These are phyloP conservation scores for Nothopassalora personata DNA, from an alignment of 2,329 filamentous ascomycete genomes.

Conservation along the genomic window DNA sequence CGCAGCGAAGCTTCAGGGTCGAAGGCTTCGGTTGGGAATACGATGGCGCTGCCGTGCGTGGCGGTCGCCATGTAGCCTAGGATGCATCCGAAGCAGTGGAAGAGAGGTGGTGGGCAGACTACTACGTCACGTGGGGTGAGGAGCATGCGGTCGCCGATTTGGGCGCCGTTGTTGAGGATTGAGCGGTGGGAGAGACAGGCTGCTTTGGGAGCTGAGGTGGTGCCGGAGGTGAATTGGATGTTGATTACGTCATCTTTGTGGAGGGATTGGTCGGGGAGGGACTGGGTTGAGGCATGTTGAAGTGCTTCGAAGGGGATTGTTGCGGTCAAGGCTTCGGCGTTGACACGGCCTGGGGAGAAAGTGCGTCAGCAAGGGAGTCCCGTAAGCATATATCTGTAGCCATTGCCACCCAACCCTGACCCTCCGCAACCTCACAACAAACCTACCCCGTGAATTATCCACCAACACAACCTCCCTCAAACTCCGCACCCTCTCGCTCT, in stretches of 20 bases:
- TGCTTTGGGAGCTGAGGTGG: slow-evolving; percentile 79
- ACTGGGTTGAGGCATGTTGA: slow-evolving; percentile 34
- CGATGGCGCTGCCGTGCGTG: slow-evolving; percentile 72
- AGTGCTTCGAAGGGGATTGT: slow-evolving; percentile 44
- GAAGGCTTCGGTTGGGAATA: slow-evolving; percentile 84
- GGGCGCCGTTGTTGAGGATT: slow-evolving; percentile 87
- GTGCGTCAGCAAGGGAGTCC: background rate
- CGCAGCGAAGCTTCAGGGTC: slow-evolving; percentile 67
- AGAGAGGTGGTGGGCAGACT: slow-evolving; percentile 56
- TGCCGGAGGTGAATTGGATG: slow-evolving; percentile 97
- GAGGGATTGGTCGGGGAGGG: slow-evolving; percentile 47
- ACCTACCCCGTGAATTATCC: slow-evolving; percentile 59
- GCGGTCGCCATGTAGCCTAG: slow-evolving; percentile 95
- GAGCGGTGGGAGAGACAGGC: slow-evolving; percentile 78
- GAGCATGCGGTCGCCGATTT: slow-evolving; percentile 81
- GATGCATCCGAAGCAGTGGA: slow-evolving; percentile 79
- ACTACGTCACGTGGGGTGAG: slow-evolving; percentile 66
- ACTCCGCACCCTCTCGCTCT: slow-evolving; percentile 60
- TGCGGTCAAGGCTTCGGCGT: slow-evolving; percentile 39
- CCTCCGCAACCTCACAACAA: too few species aligned
- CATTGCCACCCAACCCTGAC: background rate
- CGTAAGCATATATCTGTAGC: background rate
- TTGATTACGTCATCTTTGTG: slow-evolving; percentile 70
- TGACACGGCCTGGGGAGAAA: slow-evolving; percentile 42
- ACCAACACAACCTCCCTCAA: slow-evolving; percentile 68